Evolutionary conservation across 257 asterid genomes (phyloP).

Genomic region (Sherardia arvensis): DNA sequence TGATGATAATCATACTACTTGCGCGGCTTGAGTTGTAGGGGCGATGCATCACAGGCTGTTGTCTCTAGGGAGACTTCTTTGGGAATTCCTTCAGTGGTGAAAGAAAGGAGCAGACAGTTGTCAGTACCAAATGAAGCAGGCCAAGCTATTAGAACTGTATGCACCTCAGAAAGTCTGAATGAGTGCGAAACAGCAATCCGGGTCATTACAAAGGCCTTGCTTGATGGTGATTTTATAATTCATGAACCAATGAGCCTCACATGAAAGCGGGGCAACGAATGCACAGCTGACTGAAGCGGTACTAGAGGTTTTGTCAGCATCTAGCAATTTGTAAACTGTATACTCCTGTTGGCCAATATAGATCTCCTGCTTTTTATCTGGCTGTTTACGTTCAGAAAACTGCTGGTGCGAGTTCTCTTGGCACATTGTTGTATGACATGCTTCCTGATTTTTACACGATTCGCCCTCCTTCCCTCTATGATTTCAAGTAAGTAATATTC

Average conservation of each 20-base stretch:
- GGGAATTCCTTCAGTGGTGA: conserved; percentile 17
- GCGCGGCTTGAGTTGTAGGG: too few species aligned
- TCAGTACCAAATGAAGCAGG: conserved; percentile 17
- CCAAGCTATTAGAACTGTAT: conserved; percentile 35
- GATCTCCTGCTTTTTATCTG: conserved; percentile 7
- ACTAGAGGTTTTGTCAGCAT: conserved; percentile 43
- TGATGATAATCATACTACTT: too few species aligned
- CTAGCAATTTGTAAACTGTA: background rate
- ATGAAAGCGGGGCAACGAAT: conserved; percentile 39
- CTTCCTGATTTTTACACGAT: conserved; percentile 9
- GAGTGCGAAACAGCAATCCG: too few species aligned
- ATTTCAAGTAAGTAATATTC: conserved; percentile 19
- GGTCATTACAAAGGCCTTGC: conserved; percentile 53
- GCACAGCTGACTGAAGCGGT: too few species aligned
- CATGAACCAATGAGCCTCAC: too few species aligned
- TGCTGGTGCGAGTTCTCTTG: conserved; percentile 18
- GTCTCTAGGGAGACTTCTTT: too few species aligned
- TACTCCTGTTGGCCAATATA: background rate
- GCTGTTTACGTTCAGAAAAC: conserved; percentile 16
- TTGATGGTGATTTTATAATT: conserved; percentile 23
- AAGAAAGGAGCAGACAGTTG: conserved; percentile 12
- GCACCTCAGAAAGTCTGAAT: too few species aligned
- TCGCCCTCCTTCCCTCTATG: conserved; percentile 12
- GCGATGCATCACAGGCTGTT: too few species aligned
- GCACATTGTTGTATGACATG: conserved; percentile 8